A percentile compares a stretch with the other conserved stretches of the same genome.
phyloP scores from a whole-genome alignment of 1,284 basidiomycete genomes.

The Mrakiaceae sp. region DNA sequence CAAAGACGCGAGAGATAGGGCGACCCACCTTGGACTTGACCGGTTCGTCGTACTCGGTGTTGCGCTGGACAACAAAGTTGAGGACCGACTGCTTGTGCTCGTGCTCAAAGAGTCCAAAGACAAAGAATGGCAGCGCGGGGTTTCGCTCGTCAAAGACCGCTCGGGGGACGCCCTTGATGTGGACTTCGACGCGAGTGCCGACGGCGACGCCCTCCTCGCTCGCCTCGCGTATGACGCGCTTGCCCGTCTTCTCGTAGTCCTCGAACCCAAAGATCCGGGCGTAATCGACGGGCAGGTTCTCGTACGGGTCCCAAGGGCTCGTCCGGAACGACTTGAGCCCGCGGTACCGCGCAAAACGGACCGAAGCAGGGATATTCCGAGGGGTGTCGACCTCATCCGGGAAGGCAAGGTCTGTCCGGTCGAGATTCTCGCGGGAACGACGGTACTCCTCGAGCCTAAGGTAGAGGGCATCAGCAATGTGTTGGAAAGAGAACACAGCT shows the following conservation, averaged over 20 bases:
- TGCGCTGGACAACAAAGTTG: conserved; percentile 86
- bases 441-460: conserved; percentile 57
- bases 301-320: conserved; percentile 93
- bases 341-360: conserved; percentile 86
- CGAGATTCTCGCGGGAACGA: conserved; percentile 51
- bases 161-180: conserved; percentile 58
- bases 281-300: conserved; percentile 90
- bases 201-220: conserved; percentile 59
- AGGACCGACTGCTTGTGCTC: conserved; percentile 93
- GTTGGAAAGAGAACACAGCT: neutral
- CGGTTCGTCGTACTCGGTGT: conserved; percentile 83
- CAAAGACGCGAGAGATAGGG: neutral
- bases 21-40: conserved; percentile 73
- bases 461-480: neutral
- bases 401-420: conserved; percentile 50
- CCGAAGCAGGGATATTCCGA: conserved; percentile 65
- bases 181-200: conserved; percentile 64
- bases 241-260: conserved; percentile 77
- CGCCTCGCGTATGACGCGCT: conserved; percentile 55
- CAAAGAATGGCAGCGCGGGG: conserved; percentile 46
- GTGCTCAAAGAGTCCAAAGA: conserved; percentile 81
- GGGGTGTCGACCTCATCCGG: conserved; percentile 99
- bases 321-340: conserved; percentile 88
- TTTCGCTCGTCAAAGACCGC: conserved; percentile 36
- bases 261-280: conserved; percentile 95